Evolutionary conservation across 768 basidiomycete genomes (phyloP).

Genomic region (Sutorius australiensis): DNA sequence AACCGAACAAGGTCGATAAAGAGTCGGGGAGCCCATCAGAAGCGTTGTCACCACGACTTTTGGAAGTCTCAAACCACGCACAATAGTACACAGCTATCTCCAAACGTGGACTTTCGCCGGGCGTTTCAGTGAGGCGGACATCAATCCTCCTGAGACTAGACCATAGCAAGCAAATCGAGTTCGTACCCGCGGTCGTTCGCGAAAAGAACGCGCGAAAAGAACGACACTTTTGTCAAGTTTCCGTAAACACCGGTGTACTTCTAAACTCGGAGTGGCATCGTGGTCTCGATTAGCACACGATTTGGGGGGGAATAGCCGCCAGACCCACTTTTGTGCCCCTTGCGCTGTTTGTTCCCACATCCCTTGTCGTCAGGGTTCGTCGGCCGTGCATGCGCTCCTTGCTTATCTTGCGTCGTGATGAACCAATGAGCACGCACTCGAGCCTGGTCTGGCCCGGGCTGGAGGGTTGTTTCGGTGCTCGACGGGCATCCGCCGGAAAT

Average conservation of each 20-base stretch:
- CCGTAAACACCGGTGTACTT: constrained; percentile 14
- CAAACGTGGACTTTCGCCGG: constrained; percentile 3
- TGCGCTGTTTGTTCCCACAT: neutral
- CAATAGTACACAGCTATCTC: neutral
- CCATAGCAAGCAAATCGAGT: constrained; percentile 8
- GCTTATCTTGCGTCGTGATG: neutral
- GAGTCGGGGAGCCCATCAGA: neutral
- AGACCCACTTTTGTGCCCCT: neutral
- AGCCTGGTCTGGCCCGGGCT: neutral
- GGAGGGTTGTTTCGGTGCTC: too few species aligned
- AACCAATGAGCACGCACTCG: neutral
- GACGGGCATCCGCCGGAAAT: too few species aligned
- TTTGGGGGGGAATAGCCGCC: neutral
- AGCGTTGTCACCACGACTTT: neutral
- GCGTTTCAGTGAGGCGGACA: constrained; percentile 8
- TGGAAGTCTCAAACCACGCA: neutral
- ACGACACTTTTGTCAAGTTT: constrained; percentile 1
- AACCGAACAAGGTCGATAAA: neutral
- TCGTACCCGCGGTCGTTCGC: constrained; percentile 1
- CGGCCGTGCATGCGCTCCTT: neutral
- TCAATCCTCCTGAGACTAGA: constrained; percentile 7
- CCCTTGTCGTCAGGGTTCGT: constrained; percentile 6
- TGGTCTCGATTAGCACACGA: constrained; percentile 4
- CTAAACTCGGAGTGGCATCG: neutral
- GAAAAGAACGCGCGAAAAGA: constrained; percentile 10